These are phyloP conservation scores for Xylaria acuta DNA, from an alignment of 495 filamentous ascomycete species.

Conservation along the genomic window DNA sequence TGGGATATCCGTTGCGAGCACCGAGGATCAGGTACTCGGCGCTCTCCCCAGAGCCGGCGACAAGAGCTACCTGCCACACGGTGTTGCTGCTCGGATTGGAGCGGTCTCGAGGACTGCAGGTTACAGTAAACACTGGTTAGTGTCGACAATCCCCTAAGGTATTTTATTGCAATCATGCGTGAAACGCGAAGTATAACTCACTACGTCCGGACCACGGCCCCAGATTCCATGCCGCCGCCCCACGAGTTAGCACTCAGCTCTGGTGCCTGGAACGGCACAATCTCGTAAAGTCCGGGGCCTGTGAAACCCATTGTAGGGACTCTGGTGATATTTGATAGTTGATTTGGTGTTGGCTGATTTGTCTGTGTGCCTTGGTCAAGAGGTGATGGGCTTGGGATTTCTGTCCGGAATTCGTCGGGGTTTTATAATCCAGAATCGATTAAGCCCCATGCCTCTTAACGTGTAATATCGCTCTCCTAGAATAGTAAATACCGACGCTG, in stretches of 20 bases:
- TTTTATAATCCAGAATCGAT: neutral
- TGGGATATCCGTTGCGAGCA: neutral
- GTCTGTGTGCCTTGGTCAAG: neutral
- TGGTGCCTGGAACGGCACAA: neutral
- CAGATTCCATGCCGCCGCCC: neutral
- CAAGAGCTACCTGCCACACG: neutral
- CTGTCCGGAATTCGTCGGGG: neutral
- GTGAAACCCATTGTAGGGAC: neutral
- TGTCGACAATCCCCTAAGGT: neutral
- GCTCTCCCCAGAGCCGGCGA: neutral
- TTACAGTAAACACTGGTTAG: neutral
- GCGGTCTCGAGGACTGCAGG: neutral
- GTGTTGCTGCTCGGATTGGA: neutral
- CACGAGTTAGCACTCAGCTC: neutral
- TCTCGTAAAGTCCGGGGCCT: constrained; percentile 1
- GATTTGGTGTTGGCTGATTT: neutral
- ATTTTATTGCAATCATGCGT: neutral
- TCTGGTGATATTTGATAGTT: neutral
- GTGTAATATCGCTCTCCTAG: neutral
- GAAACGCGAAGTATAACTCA: neutral
- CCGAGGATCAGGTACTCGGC: neutral
- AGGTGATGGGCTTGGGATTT: neutral
- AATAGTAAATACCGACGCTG: neutral
- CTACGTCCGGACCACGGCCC: neutral
- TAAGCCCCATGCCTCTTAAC: too few relatives aligned